A percentile compares a stretch with the other conserved stretches of the same genome.
Conservation (phyloP, 139 green algal species). For the Chlorella sp. region DNA sequence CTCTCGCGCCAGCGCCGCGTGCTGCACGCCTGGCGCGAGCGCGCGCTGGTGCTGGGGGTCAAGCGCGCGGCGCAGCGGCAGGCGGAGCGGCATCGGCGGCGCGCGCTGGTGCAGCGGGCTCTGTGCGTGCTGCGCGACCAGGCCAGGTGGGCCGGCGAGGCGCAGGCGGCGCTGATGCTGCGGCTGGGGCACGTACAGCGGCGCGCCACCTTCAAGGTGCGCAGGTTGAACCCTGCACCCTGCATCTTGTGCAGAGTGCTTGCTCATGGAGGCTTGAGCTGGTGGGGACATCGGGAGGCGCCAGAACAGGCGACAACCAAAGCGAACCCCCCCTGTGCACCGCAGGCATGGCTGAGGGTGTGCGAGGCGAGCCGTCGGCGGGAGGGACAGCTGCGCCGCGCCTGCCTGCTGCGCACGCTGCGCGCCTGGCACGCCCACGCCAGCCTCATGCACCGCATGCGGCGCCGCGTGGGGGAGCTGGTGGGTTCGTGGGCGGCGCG, state of each 20-base stretch:
- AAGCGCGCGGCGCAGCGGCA: neutral
- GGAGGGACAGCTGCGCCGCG: neutral
- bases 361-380: neutral
- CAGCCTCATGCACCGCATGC: neutral
- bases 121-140: neutral
- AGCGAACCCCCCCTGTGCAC: neutral
- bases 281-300: neutral
- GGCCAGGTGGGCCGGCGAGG: neutral
- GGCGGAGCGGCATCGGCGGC: neutral
- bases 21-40: conserved; percentile 10
- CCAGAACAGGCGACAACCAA: neutral
- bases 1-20: conserved; percentile 6
- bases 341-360: neutral
- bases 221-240: no score
- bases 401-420: conserved; percentile 7
- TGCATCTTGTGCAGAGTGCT: neutral
- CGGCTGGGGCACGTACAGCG: neutral
- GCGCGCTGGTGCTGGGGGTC: neutral
- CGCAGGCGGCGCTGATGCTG: conserved; percentile 4
- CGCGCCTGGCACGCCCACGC: conserved; percentile 4
- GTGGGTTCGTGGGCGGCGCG: neutral
- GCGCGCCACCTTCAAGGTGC: conserved; percentile 1
- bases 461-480: neutral
- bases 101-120: neutral
- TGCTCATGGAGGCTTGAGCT: neutral